A percentile compares a stretch with the other conserved stretches of the same genome.
These are phyloP conservation scores for Musa acuminata DNA, from an alignment of 176 grass and related monocot species.

Conservation along the genomic window DNA sequence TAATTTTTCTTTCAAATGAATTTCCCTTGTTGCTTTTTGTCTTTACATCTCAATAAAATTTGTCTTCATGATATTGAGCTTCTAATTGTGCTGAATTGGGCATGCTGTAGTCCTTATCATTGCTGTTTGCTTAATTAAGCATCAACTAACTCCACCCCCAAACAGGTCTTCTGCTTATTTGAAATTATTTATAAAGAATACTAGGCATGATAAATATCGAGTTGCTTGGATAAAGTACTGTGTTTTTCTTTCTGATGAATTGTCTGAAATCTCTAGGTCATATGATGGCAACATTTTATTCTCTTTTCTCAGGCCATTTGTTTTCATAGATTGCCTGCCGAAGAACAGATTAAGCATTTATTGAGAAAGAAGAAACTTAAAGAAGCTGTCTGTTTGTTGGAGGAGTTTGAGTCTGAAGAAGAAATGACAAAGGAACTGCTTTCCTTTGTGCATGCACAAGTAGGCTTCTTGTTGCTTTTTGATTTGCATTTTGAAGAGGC, in stretches of 20 bases:
- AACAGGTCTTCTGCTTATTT: too few relatives aligned
- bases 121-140: too few relatives aligned
- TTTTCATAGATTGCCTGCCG: slow-evolving; percentile 58
- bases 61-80: too few relatives aligned
- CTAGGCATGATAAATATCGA: too few relatives aligned
- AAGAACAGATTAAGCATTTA: slow-evolving; percentile 80
- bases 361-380: slow-evolving; percentile 67
- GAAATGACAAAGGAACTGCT: slow-evolving; percentile 77
- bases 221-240: background rate
- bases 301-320: slow-evolving; percentile 50
- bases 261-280: too few relatives aligned
- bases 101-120: too few relatives aligned
- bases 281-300: slow-evolving; percentile 6
- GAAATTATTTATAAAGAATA: too few relatives aligned
- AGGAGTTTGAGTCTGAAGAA: slow-evolving; percentile 63
- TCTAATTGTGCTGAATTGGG: too few relatives aligned
- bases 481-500: slow-evolving; percentile 84
- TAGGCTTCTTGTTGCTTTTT: slow-evolving; percentile 88
- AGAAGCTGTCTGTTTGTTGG: slow-evolving; percentile 63
- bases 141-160: too few relatives aligned
- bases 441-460: slow-evolving; percentile 92
- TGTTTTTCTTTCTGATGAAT: background rate
- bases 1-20: too few relatives aligned
- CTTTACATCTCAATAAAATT: too few relatives aligned
- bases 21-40: too few relatives aligned